Base-by-base conservation (phyloP, 495 filamentous ascomycete species). In the Xylaria bambusicola region DNA sequence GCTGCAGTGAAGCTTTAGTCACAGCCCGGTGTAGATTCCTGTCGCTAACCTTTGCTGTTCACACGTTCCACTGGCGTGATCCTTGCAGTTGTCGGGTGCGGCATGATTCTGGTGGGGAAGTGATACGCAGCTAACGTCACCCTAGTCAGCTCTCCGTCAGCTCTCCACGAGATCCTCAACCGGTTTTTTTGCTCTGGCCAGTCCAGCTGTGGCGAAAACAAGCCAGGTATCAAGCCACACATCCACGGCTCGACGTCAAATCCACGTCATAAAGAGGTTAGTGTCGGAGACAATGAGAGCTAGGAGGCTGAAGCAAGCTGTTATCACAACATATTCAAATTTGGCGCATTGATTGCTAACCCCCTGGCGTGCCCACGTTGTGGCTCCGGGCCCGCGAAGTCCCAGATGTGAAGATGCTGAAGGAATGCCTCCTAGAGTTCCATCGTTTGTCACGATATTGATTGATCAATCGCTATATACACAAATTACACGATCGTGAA, bases 251-350 rank as follows among this genome's bases (percentile, higher is more conserved):
- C 21, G n/a, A 26, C 58, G 58, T 63, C 63, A 64, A 24, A 46
- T 46, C 8, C 52, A 66, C 66, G 66, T 68, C 66, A 68, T 68
- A 52, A 59, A 58, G 17, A 17, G 56, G 40, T 52, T 62, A 60
- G 46, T 46, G 18, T 24, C 42, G 53, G 33, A 21, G 5, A 10
- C 5, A 33, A 33, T 5, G 33, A 12, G 10, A 12, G 2, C 17
- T 24, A 31, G 15, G 52, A 21, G 24, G 52, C 52, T 54, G 26
- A 54, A 23, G 10, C 18, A 42, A 31, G 52, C 52, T 23, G n/a
- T n/a, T n/a, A n/a, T n/a, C n/a, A 23, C 52, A 38, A 3, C 13
- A 15, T 38, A 13, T n/a, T n/a, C n/a, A n/a, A n/a, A n/a, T n/a
- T n/a, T n/a, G n/a, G n/a, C n/a, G n/a, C n/a, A n/a, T n/a, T n/a